phyloP scores from a whole-genome alignment of 345 rosid genomes.

The Arabidopsis arenosa region DNA sequence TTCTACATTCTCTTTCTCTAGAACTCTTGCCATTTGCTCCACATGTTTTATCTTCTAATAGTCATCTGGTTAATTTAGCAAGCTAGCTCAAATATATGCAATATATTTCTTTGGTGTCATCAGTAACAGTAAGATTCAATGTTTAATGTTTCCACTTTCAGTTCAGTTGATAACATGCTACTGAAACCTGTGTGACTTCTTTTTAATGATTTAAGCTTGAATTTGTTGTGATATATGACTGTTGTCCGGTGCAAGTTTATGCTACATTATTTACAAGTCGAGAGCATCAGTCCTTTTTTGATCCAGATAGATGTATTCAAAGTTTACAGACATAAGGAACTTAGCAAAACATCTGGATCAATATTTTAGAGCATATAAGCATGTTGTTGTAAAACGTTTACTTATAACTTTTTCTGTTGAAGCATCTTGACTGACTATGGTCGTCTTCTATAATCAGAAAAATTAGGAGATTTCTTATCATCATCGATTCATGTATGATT shows the following conservation, averaged over 20 bases:
- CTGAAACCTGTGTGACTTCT: slow-evolving; percentile 14
- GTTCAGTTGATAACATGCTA: slow-evolving; percentile 16
- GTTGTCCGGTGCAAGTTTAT: slow-evolving; percentile 8
- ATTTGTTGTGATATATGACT: slow-evolving; percentile 10
- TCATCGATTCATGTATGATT: background rate
- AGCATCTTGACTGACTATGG: slow-evolving; percentile 15
- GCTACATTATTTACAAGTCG: slow-evolving; percentile 18
- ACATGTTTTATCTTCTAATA: background rate
- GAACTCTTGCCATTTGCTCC: slow-evolving; percentile 32
- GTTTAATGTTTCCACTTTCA: slow-evolving; percentile 4
- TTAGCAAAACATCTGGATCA: slow-evolving; percentile 13
- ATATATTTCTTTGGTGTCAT: slow-evolving; percentile 24
- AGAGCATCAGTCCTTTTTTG: slow-evolving; percentile 30
- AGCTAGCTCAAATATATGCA: slow-evolving; percentile 10
- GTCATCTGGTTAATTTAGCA: slow-evolving; percentile 25
- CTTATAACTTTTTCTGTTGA: slow-evolving; percentile 16
- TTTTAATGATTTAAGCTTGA: slow-evolving; percentile 16
- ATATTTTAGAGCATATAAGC: slow-evolving; percentile 23
- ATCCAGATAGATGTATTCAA: slow-evolving; percentile 19
- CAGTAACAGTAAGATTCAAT: slow-evolving; percentile 32
- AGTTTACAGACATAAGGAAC: slow-evolving; percentile 16
- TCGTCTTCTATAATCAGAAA: slow-evolving; percentile 13
- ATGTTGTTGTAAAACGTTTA: slow-evolving; percentile 12
- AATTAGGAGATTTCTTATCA: background rate
- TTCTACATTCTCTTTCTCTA: slow-evolving; percentile 34